Conservation (phyloP, 179 eudicot genomes). For the Nepenthes alata region DNA sequence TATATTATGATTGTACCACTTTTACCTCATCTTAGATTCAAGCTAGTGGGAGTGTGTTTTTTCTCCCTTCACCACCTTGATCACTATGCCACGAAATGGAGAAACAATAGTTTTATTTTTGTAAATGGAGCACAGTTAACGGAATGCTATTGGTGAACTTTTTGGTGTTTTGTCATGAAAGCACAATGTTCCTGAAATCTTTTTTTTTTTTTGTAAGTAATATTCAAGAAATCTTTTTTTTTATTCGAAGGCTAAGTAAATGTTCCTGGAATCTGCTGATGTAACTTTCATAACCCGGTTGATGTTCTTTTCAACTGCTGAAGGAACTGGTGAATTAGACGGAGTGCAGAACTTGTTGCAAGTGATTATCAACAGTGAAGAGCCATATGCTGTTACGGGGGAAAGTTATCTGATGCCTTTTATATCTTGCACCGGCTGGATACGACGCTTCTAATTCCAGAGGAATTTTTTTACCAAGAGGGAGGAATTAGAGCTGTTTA, state of each 20-base stretch:
- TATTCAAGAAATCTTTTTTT: too few species aligned
- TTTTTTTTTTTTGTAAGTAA: too few species aligned
- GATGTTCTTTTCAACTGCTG: conserved; percentile 47
- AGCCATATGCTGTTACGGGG: conserved; percentile 53
- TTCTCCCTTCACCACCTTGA: conserved; percentile 16
- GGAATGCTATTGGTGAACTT: conserved; percentile 47
- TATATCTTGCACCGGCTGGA: conserved; percentile 60
- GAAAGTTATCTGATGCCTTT: conserved; percentile 40
- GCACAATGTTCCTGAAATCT: conserved; percentile 20
- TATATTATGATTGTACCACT: too few species aligned
- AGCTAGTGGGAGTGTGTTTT: too few species aligned
- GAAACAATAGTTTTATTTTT: conserved; percentile 53
- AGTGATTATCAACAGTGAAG: conserved; percentile 55
- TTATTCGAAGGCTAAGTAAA: too few species aligned
- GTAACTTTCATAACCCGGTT: conserved; percentile 39
- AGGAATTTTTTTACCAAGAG: conserved; percentile 54
- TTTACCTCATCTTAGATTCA: too few species aligned
- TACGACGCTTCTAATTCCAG: conserved; percentile 51
- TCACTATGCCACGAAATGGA: conserved; percentile 54
- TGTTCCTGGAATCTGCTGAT: conserved; percentile 58
- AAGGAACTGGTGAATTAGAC: conserved; percentile 75
- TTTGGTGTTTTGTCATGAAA: conserved; percentile 61
- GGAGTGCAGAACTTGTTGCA: conserved; percentile 70
- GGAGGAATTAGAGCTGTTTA: conserved; percentile 39
- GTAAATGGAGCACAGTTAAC: conserved; percentile 49